phyloP scores from a whole-genome alignment of 805 yeast species.

The Vanderwaltozyma tropicalis region DNA sequence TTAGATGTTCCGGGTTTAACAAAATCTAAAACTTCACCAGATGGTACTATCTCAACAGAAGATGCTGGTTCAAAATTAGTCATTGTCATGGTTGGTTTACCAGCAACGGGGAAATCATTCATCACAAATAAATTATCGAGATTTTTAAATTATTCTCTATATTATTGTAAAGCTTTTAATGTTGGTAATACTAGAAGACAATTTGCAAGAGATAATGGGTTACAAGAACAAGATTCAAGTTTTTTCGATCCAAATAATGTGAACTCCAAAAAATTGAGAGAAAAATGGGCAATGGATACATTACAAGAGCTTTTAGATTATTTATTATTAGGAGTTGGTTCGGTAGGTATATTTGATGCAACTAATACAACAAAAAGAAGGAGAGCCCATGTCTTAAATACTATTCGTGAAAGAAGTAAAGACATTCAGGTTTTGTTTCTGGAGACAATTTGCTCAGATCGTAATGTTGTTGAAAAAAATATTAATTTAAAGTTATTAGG shows the following conservation, averaged over 20 bases:
- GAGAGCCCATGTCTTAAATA: slow-evolving; percentile 46
- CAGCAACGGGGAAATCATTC: slow-evolving; percentile 92
- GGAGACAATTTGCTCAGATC: slow-evolving; percentile 82
- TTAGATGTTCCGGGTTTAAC: slow-evolving; percentile 91
- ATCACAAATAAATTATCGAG: slow-evolving; percentile 84
- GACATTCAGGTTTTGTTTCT: slow-evolving; percentile 70
- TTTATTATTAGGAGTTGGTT: slow-evolving; percentile 68
- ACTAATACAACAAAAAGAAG: slow-evolving; percentile 67
- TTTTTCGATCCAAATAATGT: slow-evolving; percentile 78
- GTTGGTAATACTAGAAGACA: slow-evolving; percentile 91
- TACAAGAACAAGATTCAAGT: slow-evolving; percentile 58
- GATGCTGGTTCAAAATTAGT: slow-evolving; percentile 80
- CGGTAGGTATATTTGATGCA: slow-evolving; percentile 87
- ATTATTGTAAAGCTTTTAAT: slow-evolving; percentile 80
- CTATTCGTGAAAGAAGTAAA: slow-evolving; percentile 46
- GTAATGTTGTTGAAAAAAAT: slow-evolving; percentile 68
- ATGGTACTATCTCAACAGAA: slow-evolving; percentile 48
- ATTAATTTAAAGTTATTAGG: slow-evolving; percentile 80
- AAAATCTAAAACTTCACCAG: slow-evolving; percentile 66
- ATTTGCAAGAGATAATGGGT: slow-evolving; percentile 35
- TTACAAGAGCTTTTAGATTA: slow-evolving; percentile 74
- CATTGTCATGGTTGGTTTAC: slow-evolving; percentile 92
- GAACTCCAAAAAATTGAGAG: slow-evolving; percentile 56
- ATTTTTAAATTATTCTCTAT: slow-evolving; percentile 89
- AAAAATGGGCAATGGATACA: slow-evolving; percentile 95